Base-by-base conservation (phyloP, 108 stramenopile genomes). In the Cylindrotheca closterium region DNA sequence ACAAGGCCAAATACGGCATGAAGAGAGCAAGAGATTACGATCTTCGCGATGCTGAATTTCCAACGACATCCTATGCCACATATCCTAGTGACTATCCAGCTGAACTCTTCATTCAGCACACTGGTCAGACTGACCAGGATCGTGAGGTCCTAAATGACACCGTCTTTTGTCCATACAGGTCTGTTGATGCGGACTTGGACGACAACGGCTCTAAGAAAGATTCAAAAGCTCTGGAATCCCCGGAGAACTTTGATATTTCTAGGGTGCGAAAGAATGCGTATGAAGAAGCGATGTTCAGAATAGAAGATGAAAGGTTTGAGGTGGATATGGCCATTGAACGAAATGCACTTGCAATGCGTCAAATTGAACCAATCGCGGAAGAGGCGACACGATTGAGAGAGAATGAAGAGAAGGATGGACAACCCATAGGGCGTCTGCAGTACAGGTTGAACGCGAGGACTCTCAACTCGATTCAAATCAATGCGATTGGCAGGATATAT, bases 251-350 rank as follows among this genome's bases (percentile, higher is more conserved):
- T 63, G 89, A 91, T 61, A 46, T 62, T 4, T 51, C 63, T 53
- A 57, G 54, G 47, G 51, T 47, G 22, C 73, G 93, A 30, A 63
- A 71, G 18, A 95, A 95, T 65, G 66, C 77, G 17, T 83, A 92
- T 73, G 91, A 95, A 68, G 91, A 89, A 60, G 78, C 80, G 12
- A 68, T 93, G 84, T 83, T 81, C 48, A 68, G 71, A 52, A 81
- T 92, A 21, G 93, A 92, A 61, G 93, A 95, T 42, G 90, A 95
- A 75, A 77, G 91, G 51, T 96, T 85, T 71, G 99, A 99, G 79
- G 87, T 98, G 27, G 99, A 99, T 72, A 97, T 98, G 94, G 95
- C 97, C 29, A 97, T 98, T 50, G 99, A 98, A 62, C 77, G 92
- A 0, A 98, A 96, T 68, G 61, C 77, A 10, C 59, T 74, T 42